A percentile compares a stretch with the other conserved stretches of the same genome.
phyloP scores from a whole-genome alignment of 176 grass and related monocot genomes.

The Carex pumila region DNA sequence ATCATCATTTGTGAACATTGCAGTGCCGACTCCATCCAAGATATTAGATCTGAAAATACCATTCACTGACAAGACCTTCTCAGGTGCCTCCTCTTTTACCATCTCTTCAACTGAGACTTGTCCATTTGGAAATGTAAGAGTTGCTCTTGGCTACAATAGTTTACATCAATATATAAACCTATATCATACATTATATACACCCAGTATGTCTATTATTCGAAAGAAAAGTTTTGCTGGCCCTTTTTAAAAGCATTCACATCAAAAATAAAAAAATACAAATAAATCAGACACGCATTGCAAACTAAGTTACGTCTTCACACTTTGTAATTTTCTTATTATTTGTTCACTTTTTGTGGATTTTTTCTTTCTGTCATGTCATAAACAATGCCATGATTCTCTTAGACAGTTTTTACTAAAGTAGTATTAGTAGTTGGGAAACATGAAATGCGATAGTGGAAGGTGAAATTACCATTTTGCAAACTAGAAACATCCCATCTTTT shows the following conservation, averaged over 20 bases:
- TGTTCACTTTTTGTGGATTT: background rate
- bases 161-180: conserved; percentile 17
- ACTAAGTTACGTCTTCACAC: background rate
- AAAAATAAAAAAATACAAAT: background rate
- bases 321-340: background rate
- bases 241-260: background rate
- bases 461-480: background rate
- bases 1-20: conserved; percentile 62
- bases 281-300: background rate
- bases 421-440: background rate
- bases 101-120: conserved; percentile 71
- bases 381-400: background rate
- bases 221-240: background rate
- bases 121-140: conserved; percentile 65
- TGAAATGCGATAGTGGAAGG: background rate
- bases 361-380: background rate
- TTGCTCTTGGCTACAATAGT: conserved; percentile 69
- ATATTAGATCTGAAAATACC: conserved; percentile 65
- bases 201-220: background rate
- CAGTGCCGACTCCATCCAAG: conserved; percentile 68
- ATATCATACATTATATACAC: conserved; percentile 10
- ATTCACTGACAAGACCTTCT: conserved; percentile 51
- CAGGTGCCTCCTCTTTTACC: conserved; percentile 35
- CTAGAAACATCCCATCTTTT: background rate
- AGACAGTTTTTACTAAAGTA: background rate